Base-by-base conservation (phyloP, 2,329 filamentous ascomycete species). In the Aspergillus costaricaensis region DNA sequence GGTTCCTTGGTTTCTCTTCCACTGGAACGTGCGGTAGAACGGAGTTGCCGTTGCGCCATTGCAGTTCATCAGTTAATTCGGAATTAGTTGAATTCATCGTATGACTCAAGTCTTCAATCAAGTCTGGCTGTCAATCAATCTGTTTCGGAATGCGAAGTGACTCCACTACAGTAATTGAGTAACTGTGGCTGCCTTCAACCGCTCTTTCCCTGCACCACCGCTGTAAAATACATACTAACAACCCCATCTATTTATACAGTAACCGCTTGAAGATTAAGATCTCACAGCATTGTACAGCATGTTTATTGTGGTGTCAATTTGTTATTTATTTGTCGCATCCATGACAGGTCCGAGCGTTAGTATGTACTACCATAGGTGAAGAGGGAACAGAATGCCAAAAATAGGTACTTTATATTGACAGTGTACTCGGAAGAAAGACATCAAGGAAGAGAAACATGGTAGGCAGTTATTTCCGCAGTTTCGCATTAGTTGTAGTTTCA, bases 101-200 rank as follows among this genome's bases (percentile, higher is more conserved):
- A 55, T 47, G 10, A 32, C 53, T 21, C 39, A 19, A 15, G 21
- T 4, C 25, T 19, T 19, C 5, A 5, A 23, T 36, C n/a, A 17
- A 30, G 10, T n/a, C 25, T 12, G 25, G 25, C 9, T 43, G 39
- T 27, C 52, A 52, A 9, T 14, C 32, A 14, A 21, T 53, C 17
- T 39, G 17, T 39, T 50, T 19, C 25, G 23, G 50, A 14, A 53
- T 39, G 32, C 50, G 19, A 38, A n/a, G 23, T 38, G 50, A 55
- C 52, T 55, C 23, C 52, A 55, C 38, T 17, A 43, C 23, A 55
- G 52, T 55, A 55, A 47, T 47, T 47, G 53, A 55, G 53, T 55
- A 55, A 55, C 53, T 23, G 53, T 55, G 53, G 53, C 53, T 55
- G 39, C n/a, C 14, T 32, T 30, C 47, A 32, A 44, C 25, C 39